Evolutionary conservation across 2,329 filamentous ascomycete species (phyloP).

Genomic region (Claviceps cyperi): DNA sequence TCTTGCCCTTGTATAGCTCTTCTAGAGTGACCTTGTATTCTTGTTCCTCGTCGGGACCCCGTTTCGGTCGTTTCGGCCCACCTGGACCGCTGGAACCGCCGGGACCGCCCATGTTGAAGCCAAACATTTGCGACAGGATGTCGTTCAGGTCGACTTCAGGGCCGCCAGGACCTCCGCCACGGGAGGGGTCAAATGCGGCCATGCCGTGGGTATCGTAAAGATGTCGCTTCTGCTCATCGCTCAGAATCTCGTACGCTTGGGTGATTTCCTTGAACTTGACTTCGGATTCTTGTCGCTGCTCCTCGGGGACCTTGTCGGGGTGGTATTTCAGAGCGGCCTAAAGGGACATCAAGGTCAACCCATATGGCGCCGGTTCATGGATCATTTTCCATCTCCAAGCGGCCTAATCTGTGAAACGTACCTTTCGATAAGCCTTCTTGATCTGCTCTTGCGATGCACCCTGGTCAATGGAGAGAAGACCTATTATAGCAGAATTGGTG

Average conservation of each 20-base stretch:
- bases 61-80: constrained; percentile 46
- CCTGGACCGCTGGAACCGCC: constrained; percentile 28
- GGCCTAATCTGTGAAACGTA: constrained; percentile 22
- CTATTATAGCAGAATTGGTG: constrained; percentile 28
- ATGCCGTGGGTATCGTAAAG: constrained; percentile 92
- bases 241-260: constrained; percentile 94
- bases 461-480: constrained; percentile 63
- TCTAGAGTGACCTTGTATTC: constrained; percentile 84
- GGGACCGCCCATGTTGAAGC: constrained; percentile 48
- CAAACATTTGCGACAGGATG: constrained; percentile 86
- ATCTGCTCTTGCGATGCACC: constrained; percentile 65
- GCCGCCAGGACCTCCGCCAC: constrained; percentile 49
- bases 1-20: constrained; percentile 97
- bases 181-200: constrained; percentile 76
- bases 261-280: constrained; percentile 84
- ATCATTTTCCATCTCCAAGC: too few species aligned
- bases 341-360: constrained; percentile 6
- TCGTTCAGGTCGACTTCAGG: constrained; percentile 80
- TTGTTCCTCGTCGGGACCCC: constrained; percentile 74
- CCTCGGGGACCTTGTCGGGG: constrained; percentile 87
- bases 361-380: background rate
- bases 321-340: constrained; percentile 79
- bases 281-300: constrained; percentile 73
- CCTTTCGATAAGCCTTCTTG: constrained; percentile 94
- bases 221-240: constrained; percentile 83